Percentiles rank a stretch among this genome's conserved stretches.
Conservation (phyloP, 192 early-diverging fungal species). For the Pilobolus umbonatus region DNA sequence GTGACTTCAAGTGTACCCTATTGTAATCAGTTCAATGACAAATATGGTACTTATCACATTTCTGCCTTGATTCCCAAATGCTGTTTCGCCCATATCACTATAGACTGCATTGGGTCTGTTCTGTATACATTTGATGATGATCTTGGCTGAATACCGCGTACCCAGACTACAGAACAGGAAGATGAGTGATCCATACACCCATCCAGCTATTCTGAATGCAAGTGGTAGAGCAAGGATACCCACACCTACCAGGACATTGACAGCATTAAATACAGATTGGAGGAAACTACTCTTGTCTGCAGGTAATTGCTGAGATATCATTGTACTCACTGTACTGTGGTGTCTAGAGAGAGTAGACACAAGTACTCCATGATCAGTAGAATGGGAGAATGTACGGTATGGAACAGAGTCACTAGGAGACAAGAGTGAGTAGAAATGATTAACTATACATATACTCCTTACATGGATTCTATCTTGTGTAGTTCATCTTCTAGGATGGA, state of each 20-base stretch:
- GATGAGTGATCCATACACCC: conserved; percentile 49
- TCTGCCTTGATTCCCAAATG: conserved; percentile 25
- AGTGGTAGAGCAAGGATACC: conserved; percentile 62
- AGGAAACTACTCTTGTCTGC: conserved; percentile 25
- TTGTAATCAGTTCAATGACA: conserved; percentile 28
- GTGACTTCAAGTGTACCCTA: conserved; percentile 14
- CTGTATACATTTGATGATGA: conserved; percentile 46
- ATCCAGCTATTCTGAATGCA: conserved; percentile 51
- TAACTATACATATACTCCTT: not conserved
- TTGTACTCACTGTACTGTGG: conserved; percentile 19
- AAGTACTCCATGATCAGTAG: conserved; percentile 1
- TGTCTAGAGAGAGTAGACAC: conserved; percentile 8
- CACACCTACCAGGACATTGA: conserved; percentile 61
- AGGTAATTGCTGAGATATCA: conserved; percentile 5
- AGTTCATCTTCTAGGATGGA: not conserved
- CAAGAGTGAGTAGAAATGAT: not conserved
- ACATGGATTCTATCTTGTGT: not conserved
- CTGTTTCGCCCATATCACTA: conserved; percentile 36
- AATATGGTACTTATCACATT: conserved; percentile 22
- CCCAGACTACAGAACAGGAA: conserved; percentile 36
- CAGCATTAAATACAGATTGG: conserved; percentile 48
- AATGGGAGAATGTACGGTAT: conserved; percentile 7
- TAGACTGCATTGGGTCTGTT: conserved; percentile 21
- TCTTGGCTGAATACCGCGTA: conserved; percentile 52
- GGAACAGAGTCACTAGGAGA: not conserved